Conservation (phyloP, 1,284 basidiomycete species). For the Athelia psychrophila region DNA sequence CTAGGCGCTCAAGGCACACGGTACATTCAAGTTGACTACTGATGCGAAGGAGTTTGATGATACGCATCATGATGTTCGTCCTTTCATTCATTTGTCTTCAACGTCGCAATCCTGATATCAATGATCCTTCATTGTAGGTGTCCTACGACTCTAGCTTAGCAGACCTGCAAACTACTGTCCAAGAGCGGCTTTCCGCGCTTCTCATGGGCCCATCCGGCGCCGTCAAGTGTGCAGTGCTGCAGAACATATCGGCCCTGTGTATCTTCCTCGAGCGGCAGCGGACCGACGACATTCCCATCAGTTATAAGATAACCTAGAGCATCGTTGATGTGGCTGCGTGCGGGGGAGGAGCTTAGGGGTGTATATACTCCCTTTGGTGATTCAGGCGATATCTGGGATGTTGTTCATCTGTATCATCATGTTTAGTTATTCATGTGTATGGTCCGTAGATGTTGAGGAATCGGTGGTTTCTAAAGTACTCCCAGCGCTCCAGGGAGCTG, state of each 20-base stretch:
- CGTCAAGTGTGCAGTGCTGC: conserved; percentile 65
- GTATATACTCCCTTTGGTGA: conserved; percentile 91
- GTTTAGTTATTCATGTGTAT: conserved; percentile 7
- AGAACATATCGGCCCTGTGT: conserved; percentile 73
- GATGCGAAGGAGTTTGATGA: conserved; percentile 75
- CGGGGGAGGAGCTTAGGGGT: conserved; percentile 86
- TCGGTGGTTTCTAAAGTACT: conserved; percentile 89
- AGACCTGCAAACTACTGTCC: conserved; percentile 83
- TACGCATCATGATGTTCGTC: conserved; percentile 65
- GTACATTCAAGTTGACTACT: conserved; percentile 62
- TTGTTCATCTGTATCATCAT: conserved; percentile 2
- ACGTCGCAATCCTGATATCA: too few species aligned
- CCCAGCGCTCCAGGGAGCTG: conserved; percentile 85
- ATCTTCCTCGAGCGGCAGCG: conserved; percentile 91
- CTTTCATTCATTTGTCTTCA: too few species aligned
- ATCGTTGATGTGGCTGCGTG: conserved; percentile 91
- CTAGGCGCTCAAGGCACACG: conserved; percentile 77
- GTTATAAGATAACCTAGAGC: conserved; percentile 98
- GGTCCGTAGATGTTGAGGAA: conserved; percentile 77
- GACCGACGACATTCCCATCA: conserved; percentile 92
- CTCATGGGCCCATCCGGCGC: conserved; percentile 75
- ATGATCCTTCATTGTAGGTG: conserved; percentile 66
- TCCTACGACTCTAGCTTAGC: conserved; percentile 86
- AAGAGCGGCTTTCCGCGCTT: conserved; percentile 83
- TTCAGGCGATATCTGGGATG: conserved; percentile 87